phyloP scores from a whole-genome alignment of 2,329 filamentous ascomycete species.

The Macrophomina pseudophaseolina region DNA sequence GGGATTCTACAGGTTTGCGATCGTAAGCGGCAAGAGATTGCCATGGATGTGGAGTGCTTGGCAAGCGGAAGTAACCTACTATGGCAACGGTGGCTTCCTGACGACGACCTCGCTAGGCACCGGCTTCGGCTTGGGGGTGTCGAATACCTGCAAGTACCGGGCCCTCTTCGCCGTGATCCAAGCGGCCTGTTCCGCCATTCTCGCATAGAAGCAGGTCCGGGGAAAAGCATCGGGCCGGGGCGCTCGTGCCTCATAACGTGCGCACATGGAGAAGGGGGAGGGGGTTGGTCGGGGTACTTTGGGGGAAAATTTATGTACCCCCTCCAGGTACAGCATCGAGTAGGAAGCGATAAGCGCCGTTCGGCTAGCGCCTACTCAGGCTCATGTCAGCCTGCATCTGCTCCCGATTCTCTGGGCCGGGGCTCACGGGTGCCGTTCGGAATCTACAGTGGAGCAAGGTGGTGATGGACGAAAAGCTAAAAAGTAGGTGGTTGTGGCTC shows the following conservation, averaged over 20 bases:
- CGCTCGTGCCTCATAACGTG: neutral
- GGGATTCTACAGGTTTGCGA: neutral
- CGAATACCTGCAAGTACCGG: slow-evolving; percentile 27
- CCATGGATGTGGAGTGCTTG: neutral
- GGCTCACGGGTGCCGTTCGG: too few species aligned
- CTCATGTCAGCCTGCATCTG: too few species aligned
- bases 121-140: slow-evolving; percentile 25
- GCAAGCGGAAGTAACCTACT: too few species aligned
- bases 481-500: neutral
- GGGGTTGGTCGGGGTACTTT: neutral
- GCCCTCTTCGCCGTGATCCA: slow-evolving; percentile 29
- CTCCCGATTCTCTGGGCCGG: too few species aligned
- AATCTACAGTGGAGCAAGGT: too few species aligned
- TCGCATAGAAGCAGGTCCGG: neutral
- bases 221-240: neutral
- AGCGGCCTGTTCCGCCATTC: slow-evolving; percentile 31
- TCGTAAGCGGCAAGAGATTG: slow-evolving; percentile 15
- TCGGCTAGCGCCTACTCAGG: too few species aligned
- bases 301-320: neutral
- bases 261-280: too few species aligned
- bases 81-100: slow-evolving; percentile 32
- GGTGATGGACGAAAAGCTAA: too few species aligned
- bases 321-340: neutral
- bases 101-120: slow-evolving; percentile 34
- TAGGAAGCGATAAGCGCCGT: neutral